Base-by-base conservation (phyloP, 176 grass and related monocot species). In the Oryza coarctata region DNA sequence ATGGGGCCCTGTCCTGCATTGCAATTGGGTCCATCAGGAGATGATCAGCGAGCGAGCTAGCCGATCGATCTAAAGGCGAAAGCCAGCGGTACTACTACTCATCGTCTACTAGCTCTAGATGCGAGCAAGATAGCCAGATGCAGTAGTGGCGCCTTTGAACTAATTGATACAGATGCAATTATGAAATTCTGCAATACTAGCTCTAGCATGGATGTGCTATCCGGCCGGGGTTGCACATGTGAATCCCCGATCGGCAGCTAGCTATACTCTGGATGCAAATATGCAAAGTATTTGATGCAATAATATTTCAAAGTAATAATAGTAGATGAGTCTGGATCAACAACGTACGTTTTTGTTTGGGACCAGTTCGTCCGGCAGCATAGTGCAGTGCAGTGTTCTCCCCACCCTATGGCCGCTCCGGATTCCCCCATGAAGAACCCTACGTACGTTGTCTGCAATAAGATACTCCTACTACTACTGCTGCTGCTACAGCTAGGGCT, bases 361-460 rank as follows among this genome's bases (percentile, higher is more conserved):
- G 49, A 52, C 49, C 49, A 52, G 49, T 52, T 52, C n/a, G 47
- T 55, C 18, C 47, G 47, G 50, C 50, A 55, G 47, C 3, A 49
- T 9, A 17, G 38, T 40, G 5, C 5, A 8, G 38, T 13, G 36
- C 78, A 22, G 17, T 11, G 85, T 18, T 34, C 79, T 72, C 83
- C 80, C 88, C 88, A 87, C 80, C 70, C 50, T 55, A 55, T 55
- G 32, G 32, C 32, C 32, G 50, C 88, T 87, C 87, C 22, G 68
- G 83, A 90, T 87, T 90, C n/a, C 84, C 88, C 81, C 78, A 87
- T 86, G 74, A 83, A 90, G 75, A 80, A 70, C 67, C 83, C 79
- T 90, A 86, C 28, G 27, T 32, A 12, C 81, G 20, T 9, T 82
- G 74, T 62, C 84, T 75, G 41, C 63, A 55, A 55, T n/a, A 55